Conservation (phyloP, 1,284 basidiomycete genomes). For the Ustilago hordei region DNA sequence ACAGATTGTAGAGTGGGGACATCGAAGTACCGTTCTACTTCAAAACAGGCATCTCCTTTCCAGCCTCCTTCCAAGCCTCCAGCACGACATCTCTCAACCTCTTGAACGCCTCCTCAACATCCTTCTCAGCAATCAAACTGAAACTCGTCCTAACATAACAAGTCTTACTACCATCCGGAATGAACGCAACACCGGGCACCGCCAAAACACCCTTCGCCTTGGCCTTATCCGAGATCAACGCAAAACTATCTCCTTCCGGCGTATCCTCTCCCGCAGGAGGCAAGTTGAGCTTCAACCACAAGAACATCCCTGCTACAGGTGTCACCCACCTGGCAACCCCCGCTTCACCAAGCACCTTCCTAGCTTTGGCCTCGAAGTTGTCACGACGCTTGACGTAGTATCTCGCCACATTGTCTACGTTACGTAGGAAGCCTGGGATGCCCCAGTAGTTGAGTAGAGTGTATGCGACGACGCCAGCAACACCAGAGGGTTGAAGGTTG, state of each 20-base stretch:
- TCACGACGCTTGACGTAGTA: slow-evolving; percentile 86
- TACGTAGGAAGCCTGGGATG: slow-evolving; percentile 78
- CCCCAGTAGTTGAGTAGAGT: slow-evolving; percentile 80
- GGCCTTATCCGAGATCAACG: slow-evolving; percentile 82
- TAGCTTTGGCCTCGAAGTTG: slow-evolving; percentile 81
- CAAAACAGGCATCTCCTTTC: slow-evolving; percentile 27
- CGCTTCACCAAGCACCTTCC: slow-evolving; percentile 75
- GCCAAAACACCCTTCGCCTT: slow-evolving; percentile 85
- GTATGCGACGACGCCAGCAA: slow-evolving; percentile 82
- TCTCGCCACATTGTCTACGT: slow-evolving; percentile 77
- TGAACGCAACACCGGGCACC: slow-evolving; percentile 77
- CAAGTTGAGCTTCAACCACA: slow-evolving; percentile 67
- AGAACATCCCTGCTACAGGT: slow-evolving; percentile 81
- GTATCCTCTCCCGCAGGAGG: slow-evolving; percentile 42
- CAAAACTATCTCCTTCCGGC: slow-evolving; percentile 77
- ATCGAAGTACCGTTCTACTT: neutral
- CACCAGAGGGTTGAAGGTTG: slow-evolving; percentile 78
- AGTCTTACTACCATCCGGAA: slow-evolving; percentile 54
- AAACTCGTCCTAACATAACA: slow-evolving; percentile 66
- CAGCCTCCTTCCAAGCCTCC: slow-evolving; percentile 61
- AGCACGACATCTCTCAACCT: slow-evolving; percentile 57
- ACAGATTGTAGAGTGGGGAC: neutral
- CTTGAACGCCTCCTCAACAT: slow-evolving; percentile 60
- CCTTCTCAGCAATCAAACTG: slow-evolving; percentile 55
- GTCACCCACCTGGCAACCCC: slow-evolving; percentile 75